Evolutionary conservation across 192 early-diverging fungal genomes (phyloP).

Genomic region (Mortierella claussenii): DNA sequence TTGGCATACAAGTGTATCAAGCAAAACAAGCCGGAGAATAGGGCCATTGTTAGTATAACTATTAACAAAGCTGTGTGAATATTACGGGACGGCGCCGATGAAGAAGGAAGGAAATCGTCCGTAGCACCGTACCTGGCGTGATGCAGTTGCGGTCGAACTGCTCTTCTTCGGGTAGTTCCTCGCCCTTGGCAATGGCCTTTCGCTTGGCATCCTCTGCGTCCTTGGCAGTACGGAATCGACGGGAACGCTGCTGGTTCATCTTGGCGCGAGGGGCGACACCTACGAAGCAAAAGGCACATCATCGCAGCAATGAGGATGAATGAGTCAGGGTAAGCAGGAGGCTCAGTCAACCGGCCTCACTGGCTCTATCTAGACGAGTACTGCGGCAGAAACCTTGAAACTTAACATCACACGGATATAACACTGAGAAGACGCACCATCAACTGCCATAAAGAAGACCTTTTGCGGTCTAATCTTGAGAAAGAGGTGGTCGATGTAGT

Average conservation of each 20-base stretch:
- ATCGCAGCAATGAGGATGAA: too few species aligned
- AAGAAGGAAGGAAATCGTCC: too few species aligned
- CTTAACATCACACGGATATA: neutral
- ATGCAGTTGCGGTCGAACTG: conserved; percentile 99
- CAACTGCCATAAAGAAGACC: conserved; percentile 95
- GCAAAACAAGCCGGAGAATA: too few species aligned
- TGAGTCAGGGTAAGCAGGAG: too few species aligned
- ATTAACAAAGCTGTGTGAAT: too few species aligned
- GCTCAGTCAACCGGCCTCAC: too few species aligned
- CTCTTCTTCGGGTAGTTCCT: conserved; percentile 71
- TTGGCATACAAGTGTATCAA: neutral
- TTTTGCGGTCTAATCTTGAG: conserved; percentile 92
- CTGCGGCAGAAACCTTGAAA: neutral
- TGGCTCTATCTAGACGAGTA: too few species aligned
- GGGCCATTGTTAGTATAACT: too few species aligned
- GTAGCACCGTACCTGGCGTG: conserved; percentile 83
- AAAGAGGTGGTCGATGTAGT: conserved; percentile 96
- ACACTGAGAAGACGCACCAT: conserved; percentile 57
- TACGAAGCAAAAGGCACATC: conserved; percentile 9
- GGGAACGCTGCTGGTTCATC: conserved; percentile 99
- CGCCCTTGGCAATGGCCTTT: conserved; percentile 75
- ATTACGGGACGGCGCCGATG: too few species aligned
- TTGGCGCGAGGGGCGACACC: conserved; percentile 98
- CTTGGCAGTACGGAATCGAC: conserved; percentile 95
- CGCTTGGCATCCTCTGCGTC: conserved; percentile 75